These are phyloP conservation scores for Pseudopithomyces chartarum DNA, from an alignment of 2,329 filamentous ascomycete genomes.

Conservation along the genomic window DNA sequence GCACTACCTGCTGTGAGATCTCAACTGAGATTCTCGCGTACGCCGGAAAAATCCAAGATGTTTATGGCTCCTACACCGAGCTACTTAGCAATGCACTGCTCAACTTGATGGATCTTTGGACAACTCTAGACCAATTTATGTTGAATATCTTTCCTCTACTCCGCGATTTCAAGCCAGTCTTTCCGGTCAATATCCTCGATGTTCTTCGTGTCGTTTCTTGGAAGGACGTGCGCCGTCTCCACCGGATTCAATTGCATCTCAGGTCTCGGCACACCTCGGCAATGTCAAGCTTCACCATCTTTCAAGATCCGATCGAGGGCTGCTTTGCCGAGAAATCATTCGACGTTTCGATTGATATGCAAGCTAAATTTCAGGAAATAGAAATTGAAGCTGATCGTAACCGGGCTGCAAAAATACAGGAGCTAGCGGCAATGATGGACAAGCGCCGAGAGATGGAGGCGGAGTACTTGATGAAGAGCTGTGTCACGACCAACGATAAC, in stretches of 20 bases:
- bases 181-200: conserved; percentile 58
- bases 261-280: conserved; percentile 34
- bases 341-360: conserved; percentile 31
- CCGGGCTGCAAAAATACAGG: too few relatives aligned
- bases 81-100: conserved; percentile 60
- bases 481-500: too few relatives aligned
- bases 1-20: too few relatives aligned
- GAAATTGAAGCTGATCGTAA: too few relatives aligned
- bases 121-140: conserved; percentile 59
- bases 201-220: conserved; percentile 57
- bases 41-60: conserved; percentile 34
- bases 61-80: conserved; percentile 54
- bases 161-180: conserved; percentile 56
- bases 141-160: conserved; percentile 54
- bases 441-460: not conserved
- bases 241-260: conserved; percentile 58
- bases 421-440: too few relatives aligned
- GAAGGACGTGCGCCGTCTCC: conserved; percentile 58
- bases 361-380: not conserved
- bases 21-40: conserved; percentile 28
- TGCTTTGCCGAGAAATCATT: conserved; percentile 57
- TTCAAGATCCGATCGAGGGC: conserved; percentile 49
- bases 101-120: conserved; percentile 63
- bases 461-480: conserved; percentile 27
- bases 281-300: conserved; percentile 47